A percentile compares a stretch with the other conserved stretches of the same genome.
These are phyloP conservation scores for Solanum microdontum DNA, from an alignment of 257 asterid species.

Conservation along the genomic window DNA sequence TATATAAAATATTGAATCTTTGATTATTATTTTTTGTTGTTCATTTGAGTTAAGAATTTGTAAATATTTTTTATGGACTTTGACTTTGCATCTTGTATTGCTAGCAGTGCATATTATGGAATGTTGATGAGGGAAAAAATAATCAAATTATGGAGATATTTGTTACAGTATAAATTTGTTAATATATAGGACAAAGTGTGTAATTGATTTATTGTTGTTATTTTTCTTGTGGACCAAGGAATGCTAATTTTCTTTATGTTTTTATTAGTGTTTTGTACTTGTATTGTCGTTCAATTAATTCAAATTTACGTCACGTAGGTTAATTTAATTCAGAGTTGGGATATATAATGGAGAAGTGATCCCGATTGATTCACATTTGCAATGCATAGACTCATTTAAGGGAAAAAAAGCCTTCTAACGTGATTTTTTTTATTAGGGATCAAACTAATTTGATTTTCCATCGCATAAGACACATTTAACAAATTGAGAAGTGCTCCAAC, in stretches of 20 bases:
- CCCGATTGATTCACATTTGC: not conserved
- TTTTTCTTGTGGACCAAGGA: not conserved
- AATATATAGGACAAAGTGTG: not conserved
- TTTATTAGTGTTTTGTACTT: not conserved
- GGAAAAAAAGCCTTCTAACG: not conserved
- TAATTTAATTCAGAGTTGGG: too few species aligned
- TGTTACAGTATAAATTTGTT: not conserved
- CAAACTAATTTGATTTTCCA: not conserved
- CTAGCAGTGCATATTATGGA: not conserved
- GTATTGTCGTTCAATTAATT: not conserved
- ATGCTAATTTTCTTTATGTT: not conserved
- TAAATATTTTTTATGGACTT: not conserved
- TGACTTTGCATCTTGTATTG: not conserved
- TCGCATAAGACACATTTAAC: not conserved
- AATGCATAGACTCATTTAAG: not conserved
- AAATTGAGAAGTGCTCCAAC: too few species aligned
- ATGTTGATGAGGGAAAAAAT: not conserved
- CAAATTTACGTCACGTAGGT: fast-evolving
- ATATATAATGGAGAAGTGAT: not conserved
- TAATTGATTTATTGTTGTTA: not conserved
- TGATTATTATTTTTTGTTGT: not conserved
- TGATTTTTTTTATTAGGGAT: too few species aligned
- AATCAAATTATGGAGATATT: not conserved
- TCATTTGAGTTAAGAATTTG: not conserved
- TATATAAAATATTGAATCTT: not conserved